These are phyloP conservation scores for Polymyxa betae DNA, from an alignment of 208 protist genomes.

Conservation along the genomic window DNA sequence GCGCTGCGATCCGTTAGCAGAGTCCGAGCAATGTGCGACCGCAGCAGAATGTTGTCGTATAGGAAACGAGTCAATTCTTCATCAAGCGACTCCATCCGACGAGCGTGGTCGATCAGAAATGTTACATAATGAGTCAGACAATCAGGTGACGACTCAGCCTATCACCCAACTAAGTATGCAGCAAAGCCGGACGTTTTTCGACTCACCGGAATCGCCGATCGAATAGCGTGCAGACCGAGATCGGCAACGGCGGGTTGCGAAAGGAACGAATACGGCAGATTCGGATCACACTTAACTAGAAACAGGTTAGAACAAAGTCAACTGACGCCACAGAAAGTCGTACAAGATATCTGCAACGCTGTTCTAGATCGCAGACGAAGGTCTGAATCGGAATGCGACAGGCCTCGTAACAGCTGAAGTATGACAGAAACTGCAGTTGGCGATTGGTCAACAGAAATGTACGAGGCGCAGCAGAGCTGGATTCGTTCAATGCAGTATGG, in stretches of 20 bases:
- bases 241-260: not conserved
- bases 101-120: not conserved
- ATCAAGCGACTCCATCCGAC: too few species aligned
- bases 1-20: not conserved
- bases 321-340: not conserved
- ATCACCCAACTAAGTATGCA: not conserved
- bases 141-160: not conserved
- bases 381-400: too few species aligned
- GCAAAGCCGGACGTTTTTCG: not conserved
- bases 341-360: too few species aligned
- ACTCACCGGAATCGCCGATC: not conserved
- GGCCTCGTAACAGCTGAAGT: too few species aligned
- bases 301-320: not conserved
- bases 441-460: too few species aligned
- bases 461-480: not conserved
- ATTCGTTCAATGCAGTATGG: not conserved
- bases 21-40: not conserved
- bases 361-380: too few species aligned
- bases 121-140: not conserved
- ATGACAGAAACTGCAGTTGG: too few species aligned
- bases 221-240: not conserved
- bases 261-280: not conserved
- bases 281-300: not conserved
- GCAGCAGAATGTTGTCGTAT: not conserved
- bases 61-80: not conserved